These are phyloP conservation scores for Plasmodium blacklocki DNA, from an alignment of 169 alveolate genomes.

Conservation along the genomic window DNA sequence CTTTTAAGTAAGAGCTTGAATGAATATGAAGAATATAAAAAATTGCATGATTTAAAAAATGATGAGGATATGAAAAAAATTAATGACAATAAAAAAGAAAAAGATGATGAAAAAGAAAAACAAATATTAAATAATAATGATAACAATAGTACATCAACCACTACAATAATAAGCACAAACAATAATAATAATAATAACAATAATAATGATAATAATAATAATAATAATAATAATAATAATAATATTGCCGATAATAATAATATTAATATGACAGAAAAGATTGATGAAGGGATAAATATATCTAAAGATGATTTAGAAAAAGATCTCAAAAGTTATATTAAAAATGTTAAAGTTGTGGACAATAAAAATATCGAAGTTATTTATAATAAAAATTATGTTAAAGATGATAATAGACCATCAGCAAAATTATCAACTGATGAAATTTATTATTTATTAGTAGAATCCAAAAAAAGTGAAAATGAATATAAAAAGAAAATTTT, in stretches of 20 bases:
- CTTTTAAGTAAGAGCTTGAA: slow-evolving; percentile 15
- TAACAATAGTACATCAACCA: background rate
- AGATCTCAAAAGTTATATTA: slow-evolving; percentile 47
- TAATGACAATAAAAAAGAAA: background rate
- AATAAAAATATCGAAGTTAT: slow-evolving; percentile 49
- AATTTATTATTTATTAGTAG: slow-evolving; percentile 63
- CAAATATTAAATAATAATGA: background rate
- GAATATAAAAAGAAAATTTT: slow-evolving; percentile 61
- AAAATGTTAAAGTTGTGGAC: slow-evolving; percentile 36
- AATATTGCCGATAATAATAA: background rate
- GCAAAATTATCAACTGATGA: slow-evolving; percentile 64
- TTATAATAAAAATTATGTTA: slow-evolving; percentile 19
- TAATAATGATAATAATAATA: background rate
- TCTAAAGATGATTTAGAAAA: background rate
- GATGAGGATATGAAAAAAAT: background rate
- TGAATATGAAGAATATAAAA: slow-evolving; percentile 62
- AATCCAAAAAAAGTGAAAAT: slow-evolving; percentile 72
- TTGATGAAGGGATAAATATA: background rate
- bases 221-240: background rate
- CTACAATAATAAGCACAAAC: background rate
- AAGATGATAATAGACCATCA: slow-evolving; percentile 45
- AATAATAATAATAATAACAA: background rate
- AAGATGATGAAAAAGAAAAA: background rate
- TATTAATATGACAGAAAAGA: background rate
- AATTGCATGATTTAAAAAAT: slow-evolving; percentile 11